Conservation (phyloP, 148 eudicot genomes). For the Diospyros kaki region DNA sequence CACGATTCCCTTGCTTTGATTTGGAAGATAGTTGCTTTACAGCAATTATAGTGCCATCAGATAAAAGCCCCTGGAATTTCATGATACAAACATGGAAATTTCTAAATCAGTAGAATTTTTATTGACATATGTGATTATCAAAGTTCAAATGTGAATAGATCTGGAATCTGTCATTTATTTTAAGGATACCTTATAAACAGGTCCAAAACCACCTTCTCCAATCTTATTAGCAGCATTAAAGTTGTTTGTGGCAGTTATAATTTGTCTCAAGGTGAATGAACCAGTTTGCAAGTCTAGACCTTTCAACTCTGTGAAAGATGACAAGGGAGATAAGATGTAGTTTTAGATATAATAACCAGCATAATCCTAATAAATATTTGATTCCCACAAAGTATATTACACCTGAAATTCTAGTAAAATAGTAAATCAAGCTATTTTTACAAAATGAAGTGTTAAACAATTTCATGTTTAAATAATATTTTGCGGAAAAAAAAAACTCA, state of each 20-base stretch:
- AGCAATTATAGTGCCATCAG: conserved; percentile 39
- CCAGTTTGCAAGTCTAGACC: conserved; percentile 36
- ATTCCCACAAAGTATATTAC: background rate
- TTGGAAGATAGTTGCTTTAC: conserved; percentile 53
- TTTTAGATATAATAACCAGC: background rate
- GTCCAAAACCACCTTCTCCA: conserved; percentile 48
- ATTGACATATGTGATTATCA: no score
- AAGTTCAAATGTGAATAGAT: no score
- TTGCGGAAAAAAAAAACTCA: background rate
- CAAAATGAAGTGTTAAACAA: background rate
- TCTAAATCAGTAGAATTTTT: background rate
- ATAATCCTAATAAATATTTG: background rate
- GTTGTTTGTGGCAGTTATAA: conserved; percentile 40
- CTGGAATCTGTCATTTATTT: background rate
- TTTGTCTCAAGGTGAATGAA: conserved; percentile 34
- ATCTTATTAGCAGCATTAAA: conserved; percentile 38
- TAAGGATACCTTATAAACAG: conserved; percentile 36
- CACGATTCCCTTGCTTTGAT: conserved; percentile 54
- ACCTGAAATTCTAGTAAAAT: background rate
- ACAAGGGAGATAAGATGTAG: background rate
- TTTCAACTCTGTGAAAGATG: conserved; percentile 24
- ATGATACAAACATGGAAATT: background rate
- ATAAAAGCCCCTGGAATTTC: conserved; percentile 31
- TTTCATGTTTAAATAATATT: background rate
- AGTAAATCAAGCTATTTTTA: background rate